Base-by-base conservation (phyloP, 805 yeast species). In the Cyberlindnera maclurae region DNA sequence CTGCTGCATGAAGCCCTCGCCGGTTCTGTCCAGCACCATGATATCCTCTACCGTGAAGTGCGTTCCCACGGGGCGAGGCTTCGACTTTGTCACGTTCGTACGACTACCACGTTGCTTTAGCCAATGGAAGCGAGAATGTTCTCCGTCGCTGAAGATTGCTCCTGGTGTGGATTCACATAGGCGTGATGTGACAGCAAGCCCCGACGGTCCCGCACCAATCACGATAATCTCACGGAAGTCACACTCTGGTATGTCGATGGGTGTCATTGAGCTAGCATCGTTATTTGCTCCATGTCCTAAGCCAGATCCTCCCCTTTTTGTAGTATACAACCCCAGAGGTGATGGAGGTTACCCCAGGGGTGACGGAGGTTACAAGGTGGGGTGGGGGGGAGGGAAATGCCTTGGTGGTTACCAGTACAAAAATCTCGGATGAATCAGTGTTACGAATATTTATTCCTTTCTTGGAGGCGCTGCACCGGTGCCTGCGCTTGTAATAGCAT, bases 161-260 rank as follows among this genome's bases (percentile, higher is more conserved):
- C 67, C 67, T 1, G 73, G 71, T 18, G 59, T 57, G 15, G 51
- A 51, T 47, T 68, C 73, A 43, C 71, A 64, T 28, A 68, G 54
- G 36, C 73, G 49, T 6, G 73, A 59, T 8, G 68, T 56, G 7
- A 54, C 54, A 0, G 73, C 71, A 4, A 68, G 50, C 1, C 68
- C 69, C 49, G 71, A 66, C 2, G 73, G 65, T 2, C 74, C 73
- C 4, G 70, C 71, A 9, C 74, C 74, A 16, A 68, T 56, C n/a
- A 68, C 55, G 7, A 67, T 52, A 0, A 60, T 63, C 36, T 65
- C 69, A 31, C 44, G 57, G 37, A 61, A 64, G 32, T 60, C 44
- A 15, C 36, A 15, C 22, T 43, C 42, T 5, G 47, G 44, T 12
- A 41, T 31, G 17, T 41, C 38, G 16, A 30, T 18, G 26, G 26